Conservation (phyloP, 1,284 basidiomycete genomes). For the Paramarasmius palmivorus region DNA sequence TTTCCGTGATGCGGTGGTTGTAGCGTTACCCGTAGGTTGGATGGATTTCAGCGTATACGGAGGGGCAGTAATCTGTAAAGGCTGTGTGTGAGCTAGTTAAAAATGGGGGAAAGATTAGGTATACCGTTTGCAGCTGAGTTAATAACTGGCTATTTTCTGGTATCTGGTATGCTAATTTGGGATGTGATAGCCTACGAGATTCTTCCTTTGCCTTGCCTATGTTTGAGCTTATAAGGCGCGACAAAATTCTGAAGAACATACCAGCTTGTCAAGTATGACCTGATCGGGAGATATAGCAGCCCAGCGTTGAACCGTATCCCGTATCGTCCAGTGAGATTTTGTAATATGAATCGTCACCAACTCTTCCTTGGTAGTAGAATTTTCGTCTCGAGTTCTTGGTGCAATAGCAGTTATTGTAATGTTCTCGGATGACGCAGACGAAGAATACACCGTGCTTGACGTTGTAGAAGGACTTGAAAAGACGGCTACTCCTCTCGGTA, state of each 20-base stretch:
- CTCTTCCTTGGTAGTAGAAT: constrained; percentile 25
- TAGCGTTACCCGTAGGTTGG: constrained; percentile 32
- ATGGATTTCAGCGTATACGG: constrained; percentile 56
- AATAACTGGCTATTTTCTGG: constrained; percentile 51
- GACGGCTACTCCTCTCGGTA: constrained; percentile 58
- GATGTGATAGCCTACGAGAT: constrained; percentile 10
- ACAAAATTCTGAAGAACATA: constrained; percentile 21
- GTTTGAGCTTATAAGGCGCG: constrained; percentile 1
- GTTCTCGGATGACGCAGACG: constrained; percentile 1
- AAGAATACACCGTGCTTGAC: constrained; percentile 12
- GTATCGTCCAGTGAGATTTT: constrained; percentile 43
- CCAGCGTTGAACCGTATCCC: constrained; percentile 60
- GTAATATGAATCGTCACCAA: constrained; percentile 50
- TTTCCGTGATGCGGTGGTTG: constrained; percentile 26
- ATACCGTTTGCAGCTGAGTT: constrained; percentile 57
- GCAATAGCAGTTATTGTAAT: background rate
- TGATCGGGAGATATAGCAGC: constrained; percentile 50
- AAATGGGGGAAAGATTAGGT: constrained; percentile 13
- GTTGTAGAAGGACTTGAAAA: constrained; percentile 28
- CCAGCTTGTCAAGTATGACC: constrained; percentile 41
- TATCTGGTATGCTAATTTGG: constrained; percentile 58
- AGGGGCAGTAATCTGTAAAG: constrained; percentile 43
- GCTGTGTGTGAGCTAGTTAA: background rate
- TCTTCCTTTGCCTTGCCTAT: constrained; percentile 30
- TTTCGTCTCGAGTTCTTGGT: background rate